Evolutionary conservation across 441 rosid genomes (phyloP), one percentile per base, ranked within the genome.

Genomic region (Eutrema salsugineum): DNA sequence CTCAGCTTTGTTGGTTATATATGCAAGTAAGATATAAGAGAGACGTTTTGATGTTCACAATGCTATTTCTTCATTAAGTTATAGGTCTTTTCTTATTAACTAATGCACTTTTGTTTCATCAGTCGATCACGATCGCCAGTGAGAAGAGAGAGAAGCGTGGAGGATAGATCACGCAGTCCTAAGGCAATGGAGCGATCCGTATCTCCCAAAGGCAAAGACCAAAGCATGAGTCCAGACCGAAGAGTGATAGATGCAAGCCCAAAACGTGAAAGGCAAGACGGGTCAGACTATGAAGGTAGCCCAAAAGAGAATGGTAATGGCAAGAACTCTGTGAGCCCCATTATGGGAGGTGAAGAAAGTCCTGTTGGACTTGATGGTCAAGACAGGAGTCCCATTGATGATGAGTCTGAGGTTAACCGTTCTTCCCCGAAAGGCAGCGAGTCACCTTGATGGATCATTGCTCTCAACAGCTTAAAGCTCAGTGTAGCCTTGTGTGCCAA

Each of bases 111-210:
- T 56, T n/a, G 36, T 71, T 27, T 27, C 40, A 55, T 22, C 69
- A 88, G 94, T 61, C 83, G 89, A 40, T 88, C 94, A 8, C 73
- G 81, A 48, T 85, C 91, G 1, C 91, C 94, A 2, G 80, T 53
- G 57, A 83, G 80, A 80, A 83, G 88, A 66, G 89, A 83, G 30
- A 54, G 79, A 56, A 86, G 84, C 56, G 74, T 54, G 40, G 79
- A 68, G 15, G 66, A 79, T 63, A 83, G 91, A 71, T 71, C 89
- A 66, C 81, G 79, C 80, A 88, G 90, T 70, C 86, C 87, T 2
- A 71, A 70, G 22, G 82, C 61, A 63, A 79, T 87, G 77, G 82
- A 72, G 74, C 78, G 80, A 36, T 63, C 83, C 0, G 80, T 83
- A 51, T 77, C 84, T 16, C 68, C 83, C 6, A 79, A 57, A 66